Percentiles rank a stretch among this genome's conserved stretches.
Conservation (phyloP, 352 stramenopile genomes). For the Phytophthora ramorum region DNA sequence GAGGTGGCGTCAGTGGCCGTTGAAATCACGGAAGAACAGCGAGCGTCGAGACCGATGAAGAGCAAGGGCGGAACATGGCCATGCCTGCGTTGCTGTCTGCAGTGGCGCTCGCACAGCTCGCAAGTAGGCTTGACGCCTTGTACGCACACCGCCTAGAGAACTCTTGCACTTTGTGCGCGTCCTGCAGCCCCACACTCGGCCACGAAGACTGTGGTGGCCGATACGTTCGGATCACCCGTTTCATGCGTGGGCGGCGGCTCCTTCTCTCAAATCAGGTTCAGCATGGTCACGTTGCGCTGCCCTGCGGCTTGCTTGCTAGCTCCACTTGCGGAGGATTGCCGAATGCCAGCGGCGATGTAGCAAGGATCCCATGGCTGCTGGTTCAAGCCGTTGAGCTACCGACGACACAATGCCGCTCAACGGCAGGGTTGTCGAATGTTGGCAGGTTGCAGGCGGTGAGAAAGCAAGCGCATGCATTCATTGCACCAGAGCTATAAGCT, state of each 20-base stretch:
- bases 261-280: slow-evolving; percentile 3
- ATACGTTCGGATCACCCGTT: slow-evolving; percentile 14
- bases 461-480: neutral
- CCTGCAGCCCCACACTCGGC: neutral
- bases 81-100: neutral
- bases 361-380: neutral
- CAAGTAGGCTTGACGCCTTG: neutral
- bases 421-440: neutral
- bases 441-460: neutral
- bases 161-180: neutral
- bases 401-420: neutral
- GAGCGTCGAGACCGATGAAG: slow-evolving; percentile 8
- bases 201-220: neutral
- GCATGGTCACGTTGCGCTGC: neutral
- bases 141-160: neutral
- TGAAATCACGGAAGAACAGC: slow-evolving; percentile 16
- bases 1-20: slow-evolving; percentile 19
- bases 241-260: neutral
- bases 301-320: neutral
- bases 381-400: slow-evolving; percentile 1
- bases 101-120: neutral
- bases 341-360: neutral
- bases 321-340: neutral
- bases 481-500: too few species aligned
- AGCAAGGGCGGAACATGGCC: slow-evolving; percentile 11